Evolutionary conservation across 305 asterid genomes (phyloP).

Genomic region (Fraxinus ornus): DNA sequence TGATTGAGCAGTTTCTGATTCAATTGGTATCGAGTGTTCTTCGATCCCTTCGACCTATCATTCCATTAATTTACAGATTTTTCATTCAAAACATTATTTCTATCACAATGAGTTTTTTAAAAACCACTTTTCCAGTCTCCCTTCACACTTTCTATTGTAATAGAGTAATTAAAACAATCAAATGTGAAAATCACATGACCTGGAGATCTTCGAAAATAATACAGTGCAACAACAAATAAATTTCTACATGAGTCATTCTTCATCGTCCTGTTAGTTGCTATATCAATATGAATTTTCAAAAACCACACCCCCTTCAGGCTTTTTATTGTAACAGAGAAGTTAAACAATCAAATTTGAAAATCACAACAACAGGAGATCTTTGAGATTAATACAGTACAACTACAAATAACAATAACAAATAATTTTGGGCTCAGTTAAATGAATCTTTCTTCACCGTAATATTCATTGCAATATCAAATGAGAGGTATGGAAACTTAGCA

Average conservation of each 20-base stretch:
- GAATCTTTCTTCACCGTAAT: background rate
- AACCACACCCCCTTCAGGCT: too few species aligned
- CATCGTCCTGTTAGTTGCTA: too few species aligned
- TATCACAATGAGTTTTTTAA: background rate
- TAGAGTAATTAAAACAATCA: background rate
- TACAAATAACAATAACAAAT: too few species aligned
- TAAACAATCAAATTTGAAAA: too few species aligned
- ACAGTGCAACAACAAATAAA: background rate
- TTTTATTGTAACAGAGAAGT: too few species aligned
- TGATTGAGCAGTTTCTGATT: conserved; percentile 46
- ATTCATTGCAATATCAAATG: background rate
- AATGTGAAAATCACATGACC: background rate
- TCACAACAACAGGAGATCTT: too few species aligned
- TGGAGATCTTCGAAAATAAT: background rate
- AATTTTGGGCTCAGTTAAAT: too few species aligned
- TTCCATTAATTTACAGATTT: background rate
- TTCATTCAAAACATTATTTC: background rate
- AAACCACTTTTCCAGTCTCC: background rate
- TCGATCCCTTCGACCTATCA: conserved; percentile 77
- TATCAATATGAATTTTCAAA: too few species aligned
- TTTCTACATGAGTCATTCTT: too few species aligned
- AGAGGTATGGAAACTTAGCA: background rate
- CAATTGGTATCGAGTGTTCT: conserved; percentile 21
- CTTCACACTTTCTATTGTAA: background rate
- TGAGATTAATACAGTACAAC: too few species aligned